Evolutionary conservation across 495 filamentous ascomycete species (phyloP), one percentile per base, ranked within the genome.

Genomic region (Podospora australis): DNA sequence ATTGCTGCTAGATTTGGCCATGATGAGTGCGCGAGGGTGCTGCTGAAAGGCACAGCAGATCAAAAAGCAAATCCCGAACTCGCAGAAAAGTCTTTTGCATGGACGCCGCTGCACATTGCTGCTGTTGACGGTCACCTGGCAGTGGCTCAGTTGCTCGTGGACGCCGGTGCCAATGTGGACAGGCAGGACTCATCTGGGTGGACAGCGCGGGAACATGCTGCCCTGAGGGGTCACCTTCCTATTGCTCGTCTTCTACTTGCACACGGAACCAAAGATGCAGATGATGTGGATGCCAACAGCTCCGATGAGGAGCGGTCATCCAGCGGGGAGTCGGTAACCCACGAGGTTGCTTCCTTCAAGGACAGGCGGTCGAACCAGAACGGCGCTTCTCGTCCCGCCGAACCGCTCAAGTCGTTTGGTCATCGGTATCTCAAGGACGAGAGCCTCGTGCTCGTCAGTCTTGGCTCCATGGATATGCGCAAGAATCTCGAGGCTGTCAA

Each of bases 161-260:
- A 80, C 20, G 83, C 85, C 22, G 87, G 87, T 0, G 86, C 86
- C 1, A 78, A 92, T 42, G 59, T 89, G 11, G 81, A 83, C 43
- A 80, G 75, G 39, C 63, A 68, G 7, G 92, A 97, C 63, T 81
- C 81, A 2, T 96, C 90, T 41, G 92, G 92, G 6, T 98, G 94
- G 94, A 95, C 88, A 1, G 82, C 90, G 2, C 88, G 83, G 68
- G 92, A 98, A 60, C 92, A 97, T 68, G 92, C 92, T 4, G 84
- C 87, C 0, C 68, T 98, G 28, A 70, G 92, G 55, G 92, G 92
- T 0, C 90, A 98, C 59, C 70, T 96, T 30, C 67, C 75, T 3
- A 88, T 96, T 52, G 86, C 88, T 7, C 73, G 75, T 21, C 75
- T 76, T 26, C 72, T 96, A 10, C 80, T 78, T 6, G 49, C 53